Conservation (phyloP, 2,329 filamentous ascomycete species). For the Dactylellina sp. region DNA sequence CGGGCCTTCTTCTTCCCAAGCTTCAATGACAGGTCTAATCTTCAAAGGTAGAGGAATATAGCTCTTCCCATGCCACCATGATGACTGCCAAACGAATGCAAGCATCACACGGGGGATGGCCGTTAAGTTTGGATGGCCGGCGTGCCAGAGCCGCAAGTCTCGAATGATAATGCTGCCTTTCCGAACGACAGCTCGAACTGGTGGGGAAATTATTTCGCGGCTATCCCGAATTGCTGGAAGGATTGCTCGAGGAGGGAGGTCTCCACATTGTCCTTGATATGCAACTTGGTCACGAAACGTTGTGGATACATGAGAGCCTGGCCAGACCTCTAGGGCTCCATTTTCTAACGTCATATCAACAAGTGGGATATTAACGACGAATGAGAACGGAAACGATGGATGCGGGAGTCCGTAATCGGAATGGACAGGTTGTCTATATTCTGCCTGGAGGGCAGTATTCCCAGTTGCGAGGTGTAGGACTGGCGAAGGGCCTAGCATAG, state of each 20-base stretch:
- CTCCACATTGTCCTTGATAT: conserved; percentile 61
- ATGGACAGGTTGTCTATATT: conserved; percentile 62
- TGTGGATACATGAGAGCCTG: conserved; percentile 63
- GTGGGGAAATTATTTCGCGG: conserved; percentile 64
- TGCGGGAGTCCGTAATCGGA: conserved; percentile 65
- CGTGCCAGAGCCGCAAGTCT: conserved; percentile 74
- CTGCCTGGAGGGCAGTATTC: conserved; percentile 63
- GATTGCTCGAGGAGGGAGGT: conserved; percentile 69
- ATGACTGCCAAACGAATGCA: conserved; percentile 61
- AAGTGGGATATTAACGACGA: conserved; percentile 66
- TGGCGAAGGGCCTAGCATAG: conserved; percentile 62
- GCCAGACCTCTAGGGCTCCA: conserved; percentile 67
- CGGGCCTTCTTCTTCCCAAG: conserved; percentile 16
- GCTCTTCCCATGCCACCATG: conserved; percentile 23
- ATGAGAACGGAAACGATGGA: conserved; percentile 65
- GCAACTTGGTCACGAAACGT: conserved; percentile 25
- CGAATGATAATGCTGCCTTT: conserved; percentile 71
- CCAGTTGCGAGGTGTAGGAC: conserved; percentile 62
- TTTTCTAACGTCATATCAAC: conserved; percentile 65
- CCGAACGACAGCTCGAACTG: conserved; percentile 68
- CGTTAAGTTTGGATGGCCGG: conserved; percentile 72
- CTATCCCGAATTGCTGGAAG: conserved; percentile 64
- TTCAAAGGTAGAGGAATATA: conserved; percentile 12
- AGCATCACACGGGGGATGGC: conserved; percentile 70
- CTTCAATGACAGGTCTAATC: neutral